These are phyloP conservation scores for Vanderwaltozyma tropicalis DNA, from an alignment of 805 yeast species.

Conservation along the genomic window DNA sequence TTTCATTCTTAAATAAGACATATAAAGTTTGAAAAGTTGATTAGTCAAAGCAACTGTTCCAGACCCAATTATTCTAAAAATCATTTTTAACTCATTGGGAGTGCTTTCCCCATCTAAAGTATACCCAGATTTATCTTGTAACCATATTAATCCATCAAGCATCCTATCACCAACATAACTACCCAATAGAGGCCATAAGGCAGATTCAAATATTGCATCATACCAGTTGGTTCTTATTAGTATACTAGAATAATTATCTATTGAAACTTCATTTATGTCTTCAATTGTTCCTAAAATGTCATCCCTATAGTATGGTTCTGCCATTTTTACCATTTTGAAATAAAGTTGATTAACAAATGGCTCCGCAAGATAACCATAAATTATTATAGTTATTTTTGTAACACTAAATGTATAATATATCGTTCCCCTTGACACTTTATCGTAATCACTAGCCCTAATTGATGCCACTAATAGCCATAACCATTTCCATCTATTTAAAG, in stretches of 20 bases:
- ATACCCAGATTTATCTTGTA: constrained; percentile 3
- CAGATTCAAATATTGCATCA: constrained; percentile 10
- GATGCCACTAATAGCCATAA: constrained; percentile 11
- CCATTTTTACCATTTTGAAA: constrained; percentile 5
- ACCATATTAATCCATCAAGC: constrained; percentile 5
- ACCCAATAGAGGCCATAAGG: constrained; percentile 17
- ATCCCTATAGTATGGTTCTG: constrained; percentile 8
- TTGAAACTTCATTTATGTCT: background rate
- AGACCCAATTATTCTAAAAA: constrained; percentile 20
- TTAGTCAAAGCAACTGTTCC: constrained; percentile 13
- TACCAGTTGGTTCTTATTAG: constrained; percentile 10
- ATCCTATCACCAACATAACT: constrained; percentile 8
- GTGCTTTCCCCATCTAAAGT: constrained; percentile 6
- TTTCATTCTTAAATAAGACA: constrained; percentile 12
- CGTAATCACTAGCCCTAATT: constrained; percentile 5
- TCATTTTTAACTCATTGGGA: constrained; percentile 16
- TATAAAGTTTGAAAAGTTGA: constrained; percentile 8
- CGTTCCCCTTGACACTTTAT: constrained; percentile 1
- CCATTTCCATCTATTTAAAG: constrained; percentile 9
- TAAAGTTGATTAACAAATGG: constrained; percentile 8
- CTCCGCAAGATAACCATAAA: constrained; percentile 3
- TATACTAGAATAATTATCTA: constrained; percentile 6
- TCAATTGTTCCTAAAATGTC: no score
- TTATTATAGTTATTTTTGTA: constrained; percentile 4
- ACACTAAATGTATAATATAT: constrained; percentile 3